phyloP scores from a whole-genome alignment of 2,329 filamentous ascomycete genomes.

The Botrytis aclada region DNA sequence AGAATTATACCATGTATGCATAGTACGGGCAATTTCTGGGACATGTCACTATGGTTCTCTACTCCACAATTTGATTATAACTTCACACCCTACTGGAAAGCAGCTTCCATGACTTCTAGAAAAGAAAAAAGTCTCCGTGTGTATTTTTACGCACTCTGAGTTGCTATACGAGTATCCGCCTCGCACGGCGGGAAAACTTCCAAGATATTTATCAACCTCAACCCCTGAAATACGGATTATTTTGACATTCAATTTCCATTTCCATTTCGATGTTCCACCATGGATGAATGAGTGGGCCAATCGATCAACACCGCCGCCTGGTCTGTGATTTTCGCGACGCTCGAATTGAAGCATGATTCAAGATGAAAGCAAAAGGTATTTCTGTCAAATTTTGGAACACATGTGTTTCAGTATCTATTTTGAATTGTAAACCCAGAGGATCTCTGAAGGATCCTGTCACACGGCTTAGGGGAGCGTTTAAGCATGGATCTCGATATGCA shows the following conservation, averaged over 20 bases:
- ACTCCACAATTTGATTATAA: constrained; percentile 9
- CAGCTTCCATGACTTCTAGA: not conserved
- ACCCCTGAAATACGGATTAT: constrained; percentile 8
- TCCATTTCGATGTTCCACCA: constrained; percentile 3
- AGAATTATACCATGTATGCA: constrained; percentile 6
- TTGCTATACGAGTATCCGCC: not conserved
- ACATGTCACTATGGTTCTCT: not conserved
- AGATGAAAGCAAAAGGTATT: not conserved
- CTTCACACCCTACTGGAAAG: not conserved
- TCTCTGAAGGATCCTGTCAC: not conserved
- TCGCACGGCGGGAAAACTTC: not conserved
- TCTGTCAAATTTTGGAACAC: not conserved
- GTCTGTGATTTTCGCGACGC: not conserved
- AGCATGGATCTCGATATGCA: not conserved
- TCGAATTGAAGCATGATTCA: not conserved
- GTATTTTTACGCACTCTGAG: not conserved
- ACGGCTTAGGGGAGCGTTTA: not conserved
- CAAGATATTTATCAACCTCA: constrained; percentile 1
- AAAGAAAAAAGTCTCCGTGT: not conserved
- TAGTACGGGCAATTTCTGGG: not conserved
- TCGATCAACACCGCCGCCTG: constrained; percentile 8
- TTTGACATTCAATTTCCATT: constrained; percentile 4
- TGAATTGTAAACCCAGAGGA: not conserved
- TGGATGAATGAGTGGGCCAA: constrained; percentile 1
- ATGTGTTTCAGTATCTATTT: not conserved